Evolutionary conservation across 768 basidiomycete genomes (phyloP).

Genomic region (Russula sp.): DNA sequence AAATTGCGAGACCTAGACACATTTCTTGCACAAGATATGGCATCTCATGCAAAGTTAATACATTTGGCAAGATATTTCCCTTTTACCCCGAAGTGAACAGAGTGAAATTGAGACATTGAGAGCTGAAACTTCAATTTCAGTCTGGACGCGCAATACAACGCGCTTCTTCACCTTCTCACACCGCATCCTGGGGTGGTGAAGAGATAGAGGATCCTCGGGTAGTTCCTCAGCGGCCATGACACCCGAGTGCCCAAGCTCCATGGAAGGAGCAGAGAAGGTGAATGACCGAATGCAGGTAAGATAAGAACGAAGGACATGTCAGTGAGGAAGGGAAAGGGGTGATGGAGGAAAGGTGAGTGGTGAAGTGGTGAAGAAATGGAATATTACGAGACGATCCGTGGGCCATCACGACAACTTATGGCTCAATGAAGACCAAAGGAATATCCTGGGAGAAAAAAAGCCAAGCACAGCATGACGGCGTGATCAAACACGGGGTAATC

Average conservation of each 20-base stretch:
- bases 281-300: not conserved
- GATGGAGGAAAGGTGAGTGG: not conserved
- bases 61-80: no score
- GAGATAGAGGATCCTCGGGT: conserved; percentile 12
- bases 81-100: no score
- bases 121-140: no score
- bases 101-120: no score
- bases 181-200: conserved; percentile 1
- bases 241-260: not conserved
- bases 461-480: no score
- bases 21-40: no score
- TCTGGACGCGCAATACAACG: no score
- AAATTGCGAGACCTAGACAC: no score
- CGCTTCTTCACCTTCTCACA: no score
- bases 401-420: not conserved
- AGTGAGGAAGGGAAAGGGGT: not conserved
- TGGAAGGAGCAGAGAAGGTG: not conserved
- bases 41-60: no score
- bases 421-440: not conserved
- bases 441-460: not conserved
- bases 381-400: not conserved
- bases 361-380: not conserved
- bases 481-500: no score
- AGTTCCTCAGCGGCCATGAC: not conserved
- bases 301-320: not conserved